Conservation (phyloP, 1,284 basidiomycete genomes). For the Apiotrichum akiyoshidainum region DNA sequence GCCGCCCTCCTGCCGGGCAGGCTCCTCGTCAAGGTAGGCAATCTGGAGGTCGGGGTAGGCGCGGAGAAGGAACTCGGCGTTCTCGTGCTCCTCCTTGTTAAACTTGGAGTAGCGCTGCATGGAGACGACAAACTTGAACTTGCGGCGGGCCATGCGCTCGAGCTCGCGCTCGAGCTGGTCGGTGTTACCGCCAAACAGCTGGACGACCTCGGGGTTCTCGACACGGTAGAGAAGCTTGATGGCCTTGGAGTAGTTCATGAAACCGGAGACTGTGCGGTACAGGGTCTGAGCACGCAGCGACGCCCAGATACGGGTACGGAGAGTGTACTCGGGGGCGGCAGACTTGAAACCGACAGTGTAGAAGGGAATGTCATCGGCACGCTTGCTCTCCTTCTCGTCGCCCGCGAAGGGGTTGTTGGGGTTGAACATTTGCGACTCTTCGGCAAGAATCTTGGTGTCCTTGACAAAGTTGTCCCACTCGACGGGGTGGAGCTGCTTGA, state of each 20-base stretch:
- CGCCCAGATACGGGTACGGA: slow-evolving; percentile 98
- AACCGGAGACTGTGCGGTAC: slow-evolving; percentile 96
- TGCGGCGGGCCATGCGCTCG: slow-evolving; percentile 93
- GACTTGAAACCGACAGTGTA: slow-evolving; percentile 99
- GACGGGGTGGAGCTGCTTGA: slow-evolving; percentile 95
- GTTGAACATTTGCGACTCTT: slow-evolving; percentile 85
- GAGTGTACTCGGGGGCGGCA: slow-evolving; percentile 94
- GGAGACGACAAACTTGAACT: slow-evolving; percentile 99
- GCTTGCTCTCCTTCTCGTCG: slow-evolving; percentile 82
- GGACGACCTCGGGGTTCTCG: slow-evolving; percentile 98
- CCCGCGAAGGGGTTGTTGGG: slow-evolving; percentile 62
- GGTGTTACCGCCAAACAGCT: slow-evolving; percentile 94
- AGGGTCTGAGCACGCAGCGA: slow-evolving; percentile 96
- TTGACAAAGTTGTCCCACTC: slow-evolving; percentile 99
- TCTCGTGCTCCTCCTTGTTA: slow-evolving; percentile 99
- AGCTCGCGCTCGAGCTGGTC: slow-evolving; percentile 95
- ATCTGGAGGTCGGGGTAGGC: slow-evolving; percentile 99
- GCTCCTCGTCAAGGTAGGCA: slow-evolving; percentile 96
- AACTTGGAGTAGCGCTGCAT: slow-evolving; percentile 99
- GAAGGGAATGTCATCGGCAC: slow-evolving; percentile 92
- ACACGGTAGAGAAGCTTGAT: slow-evolving; percentile 99
- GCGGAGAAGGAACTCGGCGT: slow-evolving; percentile 94
- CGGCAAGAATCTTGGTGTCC: slow-evolving; percentile 98
- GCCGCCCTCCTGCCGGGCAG: slow-evolving; percentile 86
- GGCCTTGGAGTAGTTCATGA: slow-evolving; percentile 99